Percentiles rank a stretch among this genome's conserved stretches.
These are phyloP conservation scores for Tieghemiomyces parasiticus DNA, from an alignment of 192 early-diverging fungal genomes.

Conservation along the genomic window DNA sequence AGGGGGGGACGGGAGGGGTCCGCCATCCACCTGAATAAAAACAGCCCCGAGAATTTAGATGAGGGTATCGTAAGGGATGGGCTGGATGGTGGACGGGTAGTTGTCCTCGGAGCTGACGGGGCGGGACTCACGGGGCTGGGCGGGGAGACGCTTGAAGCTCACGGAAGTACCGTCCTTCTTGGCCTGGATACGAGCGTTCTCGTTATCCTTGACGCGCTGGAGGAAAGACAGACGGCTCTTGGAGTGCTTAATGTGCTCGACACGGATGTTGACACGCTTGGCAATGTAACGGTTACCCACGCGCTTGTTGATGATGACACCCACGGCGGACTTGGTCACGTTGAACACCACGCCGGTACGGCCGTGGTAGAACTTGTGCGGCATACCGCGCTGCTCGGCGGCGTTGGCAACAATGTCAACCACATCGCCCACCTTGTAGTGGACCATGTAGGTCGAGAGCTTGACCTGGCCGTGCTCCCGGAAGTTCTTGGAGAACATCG, in stretches of 20 bases:
- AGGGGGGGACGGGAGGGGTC: too few relatives aligned
- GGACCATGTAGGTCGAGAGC: constrained; percentile 95
- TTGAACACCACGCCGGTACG: constrained; percentile 99
- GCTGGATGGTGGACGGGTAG: constrained; percentile 81
- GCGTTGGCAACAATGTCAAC: constrained; percentile 99
- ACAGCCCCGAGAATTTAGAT: constrained; percentile 38
- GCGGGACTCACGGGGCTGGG: constrained; percentile 72
- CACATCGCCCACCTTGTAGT: constrained; percentile 98
- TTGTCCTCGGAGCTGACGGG: constrained; percentile 79
- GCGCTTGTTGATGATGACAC: constrained; percentile 96
- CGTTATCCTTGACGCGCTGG: constrained; percentile 93
- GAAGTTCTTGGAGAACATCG: constrained; percentile 97
- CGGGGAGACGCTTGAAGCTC: constrained; percentile 84
- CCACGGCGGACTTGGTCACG: constrained; percentile 98
- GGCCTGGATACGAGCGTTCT: constrained; percentile 66
- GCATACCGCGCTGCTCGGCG: constrained; percentile 99
- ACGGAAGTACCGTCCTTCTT: constrained; percentile 56
- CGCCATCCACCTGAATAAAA: too few relatives aligned
- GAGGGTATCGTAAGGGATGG: constrained; percentile 87
- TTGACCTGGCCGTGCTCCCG: constrained; percentile 83
- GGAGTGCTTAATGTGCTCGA: constrained; percentile 99
- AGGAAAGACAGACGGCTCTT: constrained; percentile 98
- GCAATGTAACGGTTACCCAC: constrained; percentile 97
- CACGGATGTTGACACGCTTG: constrained; percentile 95
- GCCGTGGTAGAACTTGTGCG: constrained; percentile 99